Conservation (phyloP, 2,329 filamentous ascomycete species). For the Calonectria henricotiae region DNA sequence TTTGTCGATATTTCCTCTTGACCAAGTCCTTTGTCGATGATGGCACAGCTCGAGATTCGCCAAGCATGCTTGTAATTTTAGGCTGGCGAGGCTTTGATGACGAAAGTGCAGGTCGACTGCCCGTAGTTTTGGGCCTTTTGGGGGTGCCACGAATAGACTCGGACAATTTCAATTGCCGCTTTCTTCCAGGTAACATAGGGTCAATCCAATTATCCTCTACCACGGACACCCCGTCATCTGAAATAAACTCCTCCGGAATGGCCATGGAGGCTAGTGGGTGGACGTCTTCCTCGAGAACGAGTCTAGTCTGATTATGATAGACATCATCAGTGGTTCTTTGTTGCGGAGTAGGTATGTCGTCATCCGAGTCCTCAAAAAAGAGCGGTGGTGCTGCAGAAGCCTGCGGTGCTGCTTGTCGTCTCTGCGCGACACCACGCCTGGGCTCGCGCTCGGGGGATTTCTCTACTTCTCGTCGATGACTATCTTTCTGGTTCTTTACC, state of each 20-base stretch:
- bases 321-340: constrained; percentile 47
- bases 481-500: constrained; percentile 54
- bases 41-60: constrained; percentile 32
- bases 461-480: constrained; percentile 51
- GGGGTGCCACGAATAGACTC: constrained; percentile 49
- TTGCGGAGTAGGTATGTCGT: constrained; percentile 53
- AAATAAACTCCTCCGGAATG: constrained; percentile 35
- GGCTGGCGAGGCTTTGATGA: constrained; percentile 51
- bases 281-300: constrained; percentile 43
- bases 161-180: constrained; percentile 58
- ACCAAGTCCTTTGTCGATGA: constrained; percentile 35
- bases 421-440: constrained; percentile 69
- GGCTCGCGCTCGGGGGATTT: constrained; percentile 60
- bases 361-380: constrained; percentile 67
- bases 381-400: constrained; percentile 54
- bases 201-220: constrained; percentile 71
- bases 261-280: neutral
- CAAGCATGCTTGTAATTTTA: constrained; percentile 55
- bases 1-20: constrained; percentile 44
- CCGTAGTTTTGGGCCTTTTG: constrained; percentile 50
- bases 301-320: constrained; percentile 51
- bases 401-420: constrained; percentile 56
- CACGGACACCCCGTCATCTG: constrained; percentile 57
- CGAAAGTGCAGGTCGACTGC: constrained; percentile 45
- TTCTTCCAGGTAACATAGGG: constrained; percentile 65